Evolutionary conservation across 768 basidiomycete genomes (phyloP), one percentile per base, ranked within the genome.

Genomic region (Psilocybe azurescens): DNA sequence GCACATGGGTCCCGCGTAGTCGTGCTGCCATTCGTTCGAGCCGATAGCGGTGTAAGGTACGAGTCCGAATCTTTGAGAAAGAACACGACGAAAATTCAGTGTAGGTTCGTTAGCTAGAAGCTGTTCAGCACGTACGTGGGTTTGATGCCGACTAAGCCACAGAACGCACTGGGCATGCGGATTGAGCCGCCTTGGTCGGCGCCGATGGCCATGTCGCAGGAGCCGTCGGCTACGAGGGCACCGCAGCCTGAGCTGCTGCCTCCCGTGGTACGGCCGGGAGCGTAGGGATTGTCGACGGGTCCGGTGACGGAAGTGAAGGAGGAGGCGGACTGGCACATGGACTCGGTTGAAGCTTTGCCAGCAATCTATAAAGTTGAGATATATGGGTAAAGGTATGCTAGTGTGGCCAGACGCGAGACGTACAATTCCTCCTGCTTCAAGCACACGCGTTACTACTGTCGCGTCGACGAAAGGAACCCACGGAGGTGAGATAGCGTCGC

Each of bases 151-250:
- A 82, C 79, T 24, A 82, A 71, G 3, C 81, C 81, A 60, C 76
- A 77, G 53, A 77, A 75, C 0, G 75, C 68, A 3, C 78, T 73
- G n/a, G 81, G 80, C 75, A 79, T 69, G 14, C 81, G 74, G 47
- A 83, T 80, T 18, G 74, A 76, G 2, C 81, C 81, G 20, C 81
- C 81, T 62, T 83, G 81, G 61, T 83, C 81, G 10, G 78, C 80
- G 1, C 82, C 82, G 32, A 83, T 75, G n/a, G 72, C 80, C 73
- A 83, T 71, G 56, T 82, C 80, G 13, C 75, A 77, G 29, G 71
- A 73, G 10, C 76, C 77, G 3, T 70, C 65, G 0, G 75, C 78
- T 6, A 83, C 69, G n/a, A 81, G 75, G 6, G 74, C 77, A 8
- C 75, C 79, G 55, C 77, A 80, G 10, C 82, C 80, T 4, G 79